These are phyloP conservation scores for Hygrophila difformis DNA, from an alignment of 257 asterid species.

Conservation along the genomic window DNA sequence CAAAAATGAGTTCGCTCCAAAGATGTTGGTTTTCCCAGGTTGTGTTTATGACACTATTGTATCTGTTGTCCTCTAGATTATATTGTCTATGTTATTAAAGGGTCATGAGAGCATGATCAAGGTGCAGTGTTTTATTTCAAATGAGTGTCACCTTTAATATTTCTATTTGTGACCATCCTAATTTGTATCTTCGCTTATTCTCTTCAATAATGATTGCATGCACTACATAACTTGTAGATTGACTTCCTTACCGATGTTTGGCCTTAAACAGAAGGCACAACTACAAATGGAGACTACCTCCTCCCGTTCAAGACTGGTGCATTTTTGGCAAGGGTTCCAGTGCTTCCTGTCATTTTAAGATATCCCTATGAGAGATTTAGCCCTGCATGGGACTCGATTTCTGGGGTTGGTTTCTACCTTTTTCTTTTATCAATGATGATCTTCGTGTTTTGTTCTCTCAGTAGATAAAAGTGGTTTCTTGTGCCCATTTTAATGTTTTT, in stretches of 20 bases:
- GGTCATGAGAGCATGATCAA: too few species aligned
- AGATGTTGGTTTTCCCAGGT: constrained; percentile 98
- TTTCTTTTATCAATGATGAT: too few species aligned
- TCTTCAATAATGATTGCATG: too few species aligned
- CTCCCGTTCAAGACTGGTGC: constrained; percentile 99
- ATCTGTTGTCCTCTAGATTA: too few species aligned
- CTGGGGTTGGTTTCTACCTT: constrained; percentile 95
- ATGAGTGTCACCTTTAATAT: too few species aligned
- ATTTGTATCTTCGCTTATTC: too few species aligned
- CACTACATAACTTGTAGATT: too few species aligned
- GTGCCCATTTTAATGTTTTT: too few species aligned
- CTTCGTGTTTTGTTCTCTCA: too few species aligned
- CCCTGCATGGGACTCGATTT: constrained; percentile 97
- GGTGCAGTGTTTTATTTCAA: too few species aligned
- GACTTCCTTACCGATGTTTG: constrained; percentile 26
- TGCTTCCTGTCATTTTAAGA: constrained; percentile 80
- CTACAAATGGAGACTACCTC: constrained; percentile 87
- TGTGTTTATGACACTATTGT: constrained; percentile 11
- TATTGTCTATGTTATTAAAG: constrained; percentile 57
- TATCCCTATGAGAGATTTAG: constrained; percentile 87
- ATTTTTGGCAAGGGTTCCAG: constrained; percentile 77
- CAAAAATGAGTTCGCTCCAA: constrained; percentile 73
- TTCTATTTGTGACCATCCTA: too few species aligned
- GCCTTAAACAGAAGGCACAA: constrained; percentile 74
- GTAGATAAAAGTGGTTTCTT: too few species aligned